Base-by-base conservation (phyloP, 441 rosid species). In the Pelargonium fulgidum region DNA sequence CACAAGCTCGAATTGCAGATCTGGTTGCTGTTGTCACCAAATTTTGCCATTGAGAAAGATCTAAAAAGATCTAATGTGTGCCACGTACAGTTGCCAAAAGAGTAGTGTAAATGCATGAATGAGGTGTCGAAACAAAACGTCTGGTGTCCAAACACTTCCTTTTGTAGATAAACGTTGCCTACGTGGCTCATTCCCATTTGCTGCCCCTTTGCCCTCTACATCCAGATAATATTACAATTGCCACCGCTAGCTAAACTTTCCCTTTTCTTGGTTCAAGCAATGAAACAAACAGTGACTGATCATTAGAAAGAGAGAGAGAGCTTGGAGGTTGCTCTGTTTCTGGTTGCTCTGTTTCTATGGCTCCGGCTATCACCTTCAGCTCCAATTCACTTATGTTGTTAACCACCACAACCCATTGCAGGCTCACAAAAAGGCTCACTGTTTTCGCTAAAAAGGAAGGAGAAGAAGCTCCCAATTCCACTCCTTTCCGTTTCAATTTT, bases 111-210 rank as follows among this genome's bases (percentile, higher is more conserved):
- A 36, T 36, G 41, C 1, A 36, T 36, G 41, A 6, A 36, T 36
- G 41, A 36, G 41, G 41, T 36, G 41, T 36, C 41, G 41, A 36
- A 36, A 36, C 41, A 36, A 36, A 36, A 36, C 41, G 41, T 36
- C 41, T 36, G 41, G 41, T 6, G 41, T 36, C 41, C 41, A 36
- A 36, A 36, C 39, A 33, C 41, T 36, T 33, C 41, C 41, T 36
- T 56, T 56, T 7, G 71, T 63, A 58, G 96, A 92, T 89, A 87
- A 83, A 62, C 24, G 26, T 1, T 39, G 71, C 29, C 65, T 26
- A 85, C 82, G 89, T 89, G 96, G 83, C 85, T 20, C 2, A 11
- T 69, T 66, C 13, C 72, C 33, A 92, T 88, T 89, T 72, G 97
- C 70, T 54, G 58, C 36, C 45, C 29, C 50, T 61, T 2, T 75